Evolutionary conservation across 257 asterid species (phyloP).

Genomic region (Rehmannia glutinosa): DNA sequence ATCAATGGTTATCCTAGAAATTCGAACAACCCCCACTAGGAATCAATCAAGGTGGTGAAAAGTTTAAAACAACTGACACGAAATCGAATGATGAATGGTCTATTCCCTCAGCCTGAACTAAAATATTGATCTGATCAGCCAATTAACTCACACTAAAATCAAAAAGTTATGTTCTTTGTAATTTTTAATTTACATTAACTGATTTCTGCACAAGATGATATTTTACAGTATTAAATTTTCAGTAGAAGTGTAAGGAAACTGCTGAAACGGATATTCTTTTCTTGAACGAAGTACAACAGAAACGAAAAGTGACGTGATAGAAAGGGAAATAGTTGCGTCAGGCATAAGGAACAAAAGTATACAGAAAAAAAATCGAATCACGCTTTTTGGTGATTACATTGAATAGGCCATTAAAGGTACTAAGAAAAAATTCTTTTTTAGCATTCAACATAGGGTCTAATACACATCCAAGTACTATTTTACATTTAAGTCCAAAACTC

Average conservation of each 20-base stretch:
- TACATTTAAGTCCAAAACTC: background rate
- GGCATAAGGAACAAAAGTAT: background rate
- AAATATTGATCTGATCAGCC: background rate
- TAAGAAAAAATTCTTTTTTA: background rate
- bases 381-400: background rate
- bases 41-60: background rate
- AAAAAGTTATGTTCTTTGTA: background rate
- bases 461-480: background rate
- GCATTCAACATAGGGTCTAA: background rate
- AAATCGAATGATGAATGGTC: background rate
- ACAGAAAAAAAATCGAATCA: background rate
- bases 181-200: background rate
- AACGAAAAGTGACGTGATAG: background rate
- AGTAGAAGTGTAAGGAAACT: background rate
- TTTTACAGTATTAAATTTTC: background rate
- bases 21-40: constrained; percentile 5
- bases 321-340: background rate
- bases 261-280: background rate
- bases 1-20: constrained; percentile 36
- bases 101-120: background rate
- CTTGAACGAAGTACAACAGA: background rate
- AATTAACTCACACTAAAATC: background rate
- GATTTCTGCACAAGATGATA: background rate
- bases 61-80: background rate
- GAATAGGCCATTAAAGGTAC: background rate